A percentile compares a stretch with the other conserved stretches of the same genome.
phyloP scores from a whole-genome alignment of 805 yeast species.

The Candida peoriensis region DNA sequence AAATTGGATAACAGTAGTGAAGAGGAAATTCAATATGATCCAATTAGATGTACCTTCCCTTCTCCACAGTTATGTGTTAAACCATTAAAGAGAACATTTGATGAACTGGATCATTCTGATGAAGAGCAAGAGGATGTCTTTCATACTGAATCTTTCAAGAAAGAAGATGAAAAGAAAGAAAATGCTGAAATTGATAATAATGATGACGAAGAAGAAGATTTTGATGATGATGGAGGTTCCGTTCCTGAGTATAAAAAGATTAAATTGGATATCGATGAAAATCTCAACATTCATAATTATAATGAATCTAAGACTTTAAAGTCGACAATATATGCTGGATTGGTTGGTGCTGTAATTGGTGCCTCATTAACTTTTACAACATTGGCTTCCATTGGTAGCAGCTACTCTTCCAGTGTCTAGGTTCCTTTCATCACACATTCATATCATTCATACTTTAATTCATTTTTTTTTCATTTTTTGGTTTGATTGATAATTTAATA shows the following conservation, averaged over 20 bases:
- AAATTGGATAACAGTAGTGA: background rate
- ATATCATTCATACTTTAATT: too few relatives aligned
- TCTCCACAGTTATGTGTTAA: too few relatives aligned
- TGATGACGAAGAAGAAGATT: background rate
- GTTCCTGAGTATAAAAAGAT: background rate
- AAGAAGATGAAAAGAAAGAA: background rate
- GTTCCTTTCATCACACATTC: too few relatives aligned
- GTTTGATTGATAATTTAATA: too few relatives aligned
- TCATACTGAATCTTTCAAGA: background rate
- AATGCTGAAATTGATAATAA: background rate
- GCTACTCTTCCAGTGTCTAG: background rate
- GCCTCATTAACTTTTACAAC: constrained; percentile 11
- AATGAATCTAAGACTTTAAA: background rate
- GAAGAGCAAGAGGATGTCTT: background rate
- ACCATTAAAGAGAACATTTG: too few relatives aligned
- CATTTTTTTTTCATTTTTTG: too few relatives aligned
- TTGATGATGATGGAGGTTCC: background rate
- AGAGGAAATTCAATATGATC: background rate
- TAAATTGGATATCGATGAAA: too few relatives aligned
- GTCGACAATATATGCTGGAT: background rate
- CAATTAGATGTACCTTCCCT: too few relatives aligned
- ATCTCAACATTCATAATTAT: background rate
- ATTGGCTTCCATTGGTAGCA: constrained; percentile 7
- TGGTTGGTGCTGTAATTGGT: constrained; percentile 9
- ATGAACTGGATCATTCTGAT: background rate